Evolutionary conservation across 2,329 filamentous ascomycete genomes (phyloP).

Genomic region (Epicoccum nigrum): DNA sequence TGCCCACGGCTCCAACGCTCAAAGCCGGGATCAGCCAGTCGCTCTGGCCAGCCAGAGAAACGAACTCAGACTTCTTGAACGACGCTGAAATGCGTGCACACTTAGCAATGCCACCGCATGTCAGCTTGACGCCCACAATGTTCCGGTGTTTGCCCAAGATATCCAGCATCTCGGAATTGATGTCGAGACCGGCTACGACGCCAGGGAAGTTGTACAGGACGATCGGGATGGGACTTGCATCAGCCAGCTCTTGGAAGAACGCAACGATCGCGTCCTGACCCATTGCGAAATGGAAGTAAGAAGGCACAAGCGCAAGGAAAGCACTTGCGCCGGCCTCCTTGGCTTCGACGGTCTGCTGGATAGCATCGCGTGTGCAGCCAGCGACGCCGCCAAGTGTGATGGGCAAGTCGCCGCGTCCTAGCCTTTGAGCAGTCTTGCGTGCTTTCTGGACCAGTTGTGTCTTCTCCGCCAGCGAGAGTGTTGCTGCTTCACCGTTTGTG

Average conservation of each 20-base stretch:
- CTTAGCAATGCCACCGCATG: conserved; percentile 51
- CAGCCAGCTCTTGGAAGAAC: conserved; percentile 47
- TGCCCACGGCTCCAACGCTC: conserved; percentile 63
- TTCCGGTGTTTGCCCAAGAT: conserved; percentile 44
- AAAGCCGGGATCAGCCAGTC: conserved; percentile 62
- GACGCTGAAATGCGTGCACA: conserved; percentile 48
- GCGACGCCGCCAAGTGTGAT: conserved; percentile 52
- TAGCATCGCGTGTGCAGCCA: conserved; percentile 50
- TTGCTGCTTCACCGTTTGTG: conserved; percentile 55
- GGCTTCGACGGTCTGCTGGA: conserved; percentile 47
- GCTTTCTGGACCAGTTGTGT: conserved; percentile 47
- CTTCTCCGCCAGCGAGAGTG: conserved; percentile 51
- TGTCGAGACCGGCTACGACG: conserved; percentile 52
- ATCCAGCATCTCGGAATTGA: conserved; percentile 52
- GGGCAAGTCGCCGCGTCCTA: conserved; percentile 44
- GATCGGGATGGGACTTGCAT: conserved; percentile 50
- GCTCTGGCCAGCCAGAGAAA: conserved; percentile 51
- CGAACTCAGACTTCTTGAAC: conserved; percentile 47
- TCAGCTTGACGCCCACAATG: conserved; percentile 49
- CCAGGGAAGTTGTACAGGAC: conserved; percentile 58
- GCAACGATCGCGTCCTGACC: conserved; percentile 43
- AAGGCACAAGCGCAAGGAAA: conserved; percentile 49
- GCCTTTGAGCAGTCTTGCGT: conserved; percentile 45
- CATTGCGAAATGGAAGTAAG: conserved; percentile 51
- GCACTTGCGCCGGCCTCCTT: conserved; percentile 49